Conservation (phyloP, 2,329 filamentous ascomycete genomes). For the Botryotinia calthae region DNA sequence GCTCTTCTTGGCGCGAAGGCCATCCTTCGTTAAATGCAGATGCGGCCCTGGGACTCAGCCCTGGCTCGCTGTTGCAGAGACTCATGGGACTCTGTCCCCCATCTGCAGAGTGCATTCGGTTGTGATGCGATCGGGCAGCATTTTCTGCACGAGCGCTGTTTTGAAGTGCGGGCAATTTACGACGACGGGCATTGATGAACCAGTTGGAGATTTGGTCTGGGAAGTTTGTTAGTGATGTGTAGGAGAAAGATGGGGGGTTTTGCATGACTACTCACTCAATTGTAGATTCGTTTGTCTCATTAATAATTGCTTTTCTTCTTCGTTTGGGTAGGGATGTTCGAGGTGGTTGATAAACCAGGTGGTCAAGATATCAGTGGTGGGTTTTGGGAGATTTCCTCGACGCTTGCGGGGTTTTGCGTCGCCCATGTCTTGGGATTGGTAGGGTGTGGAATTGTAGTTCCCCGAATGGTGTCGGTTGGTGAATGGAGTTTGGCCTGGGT, state of each 20-base stretch:
- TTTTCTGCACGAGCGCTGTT: conserved; percentile 37
- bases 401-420: conserved; percentile 50
- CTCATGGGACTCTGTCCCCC: neutral
- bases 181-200: conserved; percentile 75
- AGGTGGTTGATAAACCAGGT: conserved; percentile 78
- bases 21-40: neutral
- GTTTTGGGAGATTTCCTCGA: conserved; percentile 85
- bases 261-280: conserved; percentile 59
- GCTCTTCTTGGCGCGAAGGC: neutral
- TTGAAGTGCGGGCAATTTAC: conserved; percentile 51
- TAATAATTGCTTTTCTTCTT: conserved; percentile 82
- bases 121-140: conserved; percentile 28
- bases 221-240: neutral
- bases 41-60: neutral
- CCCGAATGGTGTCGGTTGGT: conserved; percentile 21
- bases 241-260: neutral
- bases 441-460: neutral
- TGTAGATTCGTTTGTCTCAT: conserved; percentile 74
- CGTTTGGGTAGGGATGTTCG: conserved; percentile 79
- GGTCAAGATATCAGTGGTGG: conserved; percentile 77
- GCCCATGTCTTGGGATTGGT: conserved; percentile 21
- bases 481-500: conserved; percentile 33
- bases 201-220: conserved; percentile 72
- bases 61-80: neutral
- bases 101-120: conserved; percentile 12